A percentile compares a stretch with the other conserved stretches of the same genome.
Conservation (phyloP, 345 rosid species). For the Camelina hispida region DNA sequence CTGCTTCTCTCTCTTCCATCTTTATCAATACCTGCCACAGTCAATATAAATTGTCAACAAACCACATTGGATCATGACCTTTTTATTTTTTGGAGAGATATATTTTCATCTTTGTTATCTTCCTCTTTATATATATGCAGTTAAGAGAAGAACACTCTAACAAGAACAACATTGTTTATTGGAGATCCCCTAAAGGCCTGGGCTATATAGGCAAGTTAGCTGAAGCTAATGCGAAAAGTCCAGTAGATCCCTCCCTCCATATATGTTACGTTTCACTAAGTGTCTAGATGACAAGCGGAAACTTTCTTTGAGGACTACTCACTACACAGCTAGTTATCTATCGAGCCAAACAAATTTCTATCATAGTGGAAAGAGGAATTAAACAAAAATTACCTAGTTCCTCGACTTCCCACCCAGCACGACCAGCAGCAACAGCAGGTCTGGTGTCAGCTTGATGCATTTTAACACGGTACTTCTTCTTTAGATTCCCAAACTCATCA, state of each 20-base stretch:
- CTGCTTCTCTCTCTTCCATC: conserved; percentile 87
- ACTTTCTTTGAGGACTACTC: neutral
- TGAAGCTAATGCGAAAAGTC: conserved; percentile 4
- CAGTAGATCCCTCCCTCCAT: neutral
- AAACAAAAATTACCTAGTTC: conserved; percentile 62
- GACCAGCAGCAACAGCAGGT: conserved; percentile 78
- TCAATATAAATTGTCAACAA: conserved; percentile 2
- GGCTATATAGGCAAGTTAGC: neutral
- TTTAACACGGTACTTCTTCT: conserved; percentile 94
- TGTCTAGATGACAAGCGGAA: neutral
- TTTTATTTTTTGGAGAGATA: neutral
- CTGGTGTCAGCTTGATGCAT: conserved; percentile 75
- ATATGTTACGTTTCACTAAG: neutral
- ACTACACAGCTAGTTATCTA: neutral
- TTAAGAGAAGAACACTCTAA: conserved; percentile 4
- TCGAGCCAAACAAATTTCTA: neutral
- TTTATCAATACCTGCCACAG: conserved; percentile 62
- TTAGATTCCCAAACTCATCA: conserved; percentile 98
- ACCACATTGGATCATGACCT: conserved; percentile 1
- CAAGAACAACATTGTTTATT: conserved; percentile 1
- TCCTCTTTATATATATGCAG: neutral
- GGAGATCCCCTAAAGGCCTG: neutral
- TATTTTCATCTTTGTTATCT: neutral
- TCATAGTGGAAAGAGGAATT: neutral
- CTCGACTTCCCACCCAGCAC: conserved; percentile 99